A percentile compares a stretch with the other conserved stretches of the same genome.
Evolutionary conservation across 2,329 filamentous ascomycete genomes (phyloP).

Genomic region (Bertia moriformis): DNA sequence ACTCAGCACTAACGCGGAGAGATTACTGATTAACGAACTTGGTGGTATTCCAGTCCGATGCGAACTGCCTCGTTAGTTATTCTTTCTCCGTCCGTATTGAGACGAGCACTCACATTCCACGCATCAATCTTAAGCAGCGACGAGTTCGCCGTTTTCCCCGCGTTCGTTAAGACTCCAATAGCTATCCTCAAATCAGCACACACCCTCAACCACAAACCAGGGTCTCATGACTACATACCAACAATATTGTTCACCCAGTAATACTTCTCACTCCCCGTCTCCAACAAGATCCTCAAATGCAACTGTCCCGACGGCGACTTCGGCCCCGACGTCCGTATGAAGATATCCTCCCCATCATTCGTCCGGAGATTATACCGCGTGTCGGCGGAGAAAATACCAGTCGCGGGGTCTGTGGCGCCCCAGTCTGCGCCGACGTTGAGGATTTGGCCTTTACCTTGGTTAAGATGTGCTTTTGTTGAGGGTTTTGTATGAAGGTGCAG

Average conservation of each 20-base stretch:
- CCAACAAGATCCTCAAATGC: constrained; percentile 10
- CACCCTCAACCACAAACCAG: constrained; percentile 7
- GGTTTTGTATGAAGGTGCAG: neutral
- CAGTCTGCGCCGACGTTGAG: constrained; percentile 14
- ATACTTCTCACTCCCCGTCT: constrained; percentile 12
- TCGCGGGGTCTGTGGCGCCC: constrained; percentile 9
- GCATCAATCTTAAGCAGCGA: constrained; percentile 9
- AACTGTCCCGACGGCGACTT: constrained; percentile 9
- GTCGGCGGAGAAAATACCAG: constrained; percentile 12
- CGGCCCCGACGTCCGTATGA: constrained; percentile 13
- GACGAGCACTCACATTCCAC: constrained; percentile 13
- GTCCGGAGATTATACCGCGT: constrained; percentile 15
- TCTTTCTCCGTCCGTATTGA: no score
- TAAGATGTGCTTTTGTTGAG: constrained; percentile 1
- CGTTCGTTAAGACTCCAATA: neutral
- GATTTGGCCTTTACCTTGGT: constrained; percentile 11
- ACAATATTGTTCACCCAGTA: constrained; percentile 16
- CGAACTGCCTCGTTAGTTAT: no score
- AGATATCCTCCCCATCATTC: constrained; percentile 14
- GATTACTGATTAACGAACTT: no score
- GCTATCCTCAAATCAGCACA: constrained; percentile 2
- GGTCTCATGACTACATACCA: constrained; percentile 8
- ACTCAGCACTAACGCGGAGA: no score
- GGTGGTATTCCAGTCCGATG: no score
- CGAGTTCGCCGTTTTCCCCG: neutral